Conservation (phyloP, 2,329 filamentous ascomycete genomes). For the Botrytis paeoniae region DNA sequence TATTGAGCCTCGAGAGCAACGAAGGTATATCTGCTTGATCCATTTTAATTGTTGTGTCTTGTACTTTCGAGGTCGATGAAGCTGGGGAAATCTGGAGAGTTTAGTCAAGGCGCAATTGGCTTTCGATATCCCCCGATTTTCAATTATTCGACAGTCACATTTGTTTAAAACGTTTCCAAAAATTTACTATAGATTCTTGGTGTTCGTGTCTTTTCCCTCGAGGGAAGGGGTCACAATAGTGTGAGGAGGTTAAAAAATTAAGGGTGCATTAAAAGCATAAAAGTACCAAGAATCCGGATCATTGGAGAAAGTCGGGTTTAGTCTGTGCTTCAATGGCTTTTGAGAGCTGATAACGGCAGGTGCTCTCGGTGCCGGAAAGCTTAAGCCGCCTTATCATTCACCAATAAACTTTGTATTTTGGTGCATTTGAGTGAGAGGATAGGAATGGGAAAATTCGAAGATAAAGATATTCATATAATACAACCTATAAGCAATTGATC, state of each 20-base stretch:
- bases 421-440: neutral
- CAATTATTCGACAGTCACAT: constrained; percentile 12
- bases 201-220: neutral
- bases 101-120: constrained; percentile 14
- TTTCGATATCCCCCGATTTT: constrained; percentile 3
- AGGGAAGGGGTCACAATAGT: neutral
- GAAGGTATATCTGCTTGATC: constrained; percentile 66
- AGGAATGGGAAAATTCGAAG: neutral
- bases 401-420: neutral
- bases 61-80: neutral
- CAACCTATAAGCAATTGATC: neutral
- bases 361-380: neutral
- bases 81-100: neutral
- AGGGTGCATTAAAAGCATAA: neutral
- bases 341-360: neutral
- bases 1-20: constrained; percentile 61
- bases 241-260: constrained; percentile 14
- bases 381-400: neutral
- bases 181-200: neutral
- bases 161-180: neutral
- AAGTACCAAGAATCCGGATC: neutral
- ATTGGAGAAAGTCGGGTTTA: neutral
- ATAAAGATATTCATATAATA: neutral
- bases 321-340: neutral
- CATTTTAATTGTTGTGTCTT: constrained; percentile 39